phyloP scores from a whole-genome alignment of 495 filamentous ascomycete species.

The Aspergillus bridgeri region DNA sequence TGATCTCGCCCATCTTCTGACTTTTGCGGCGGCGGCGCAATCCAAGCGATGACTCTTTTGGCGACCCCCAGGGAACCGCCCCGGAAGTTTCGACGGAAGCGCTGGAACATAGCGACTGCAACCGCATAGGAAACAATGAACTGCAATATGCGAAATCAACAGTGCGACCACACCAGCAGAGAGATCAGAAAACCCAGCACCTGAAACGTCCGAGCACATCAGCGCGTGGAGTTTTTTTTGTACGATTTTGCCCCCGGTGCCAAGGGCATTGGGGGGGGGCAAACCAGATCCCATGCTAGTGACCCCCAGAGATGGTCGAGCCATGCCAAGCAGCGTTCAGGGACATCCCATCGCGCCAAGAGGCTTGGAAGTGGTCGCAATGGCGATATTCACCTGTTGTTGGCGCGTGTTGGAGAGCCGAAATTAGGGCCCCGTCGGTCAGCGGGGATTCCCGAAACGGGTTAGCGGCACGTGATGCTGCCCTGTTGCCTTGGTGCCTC shows the following conservation, averaged over 20 bases:
- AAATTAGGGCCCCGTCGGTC: no score
- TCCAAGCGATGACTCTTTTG: slow-evolving; percentile 14
- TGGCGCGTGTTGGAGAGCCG: no score
- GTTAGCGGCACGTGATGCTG: no score
- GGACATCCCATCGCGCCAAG: neutral
- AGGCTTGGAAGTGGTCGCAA: neutral
- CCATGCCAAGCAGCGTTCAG: neutral
- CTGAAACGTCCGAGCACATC: neutral
- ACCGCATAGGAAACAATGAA: no score
- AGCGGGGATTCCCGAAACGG: no score
- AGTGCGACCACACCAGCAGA: no score
- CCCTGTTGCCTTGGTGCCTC: no score
- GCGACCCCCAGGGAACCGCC: neutral
- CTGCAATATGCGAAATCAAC: neutral
- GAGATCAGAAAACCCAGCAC: neutral
- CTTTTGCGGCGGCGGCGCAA: slow-evolving; percentile 23
- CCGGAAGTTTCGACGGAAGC: neutral
- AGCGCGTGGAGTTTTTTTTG: neutral
- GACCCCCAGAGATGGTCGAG: neutral
- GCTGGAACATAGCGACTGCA: no score
- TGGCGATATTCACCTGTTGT: neutral
- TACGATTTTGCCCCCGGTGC: neutral
- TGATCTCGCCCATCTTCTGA: slow-evolving; percentile 27
- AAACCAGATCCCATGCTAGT: neutral
- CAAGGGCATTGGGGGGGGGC: neutral